Percentiles rank a stretch among this genome's conserved stretches.
These are phyloP conservation scores for Rehmannia glutinosa DNA, from an alignment of 257 asterid genomes.

Conservation along the genomic window DNA sequence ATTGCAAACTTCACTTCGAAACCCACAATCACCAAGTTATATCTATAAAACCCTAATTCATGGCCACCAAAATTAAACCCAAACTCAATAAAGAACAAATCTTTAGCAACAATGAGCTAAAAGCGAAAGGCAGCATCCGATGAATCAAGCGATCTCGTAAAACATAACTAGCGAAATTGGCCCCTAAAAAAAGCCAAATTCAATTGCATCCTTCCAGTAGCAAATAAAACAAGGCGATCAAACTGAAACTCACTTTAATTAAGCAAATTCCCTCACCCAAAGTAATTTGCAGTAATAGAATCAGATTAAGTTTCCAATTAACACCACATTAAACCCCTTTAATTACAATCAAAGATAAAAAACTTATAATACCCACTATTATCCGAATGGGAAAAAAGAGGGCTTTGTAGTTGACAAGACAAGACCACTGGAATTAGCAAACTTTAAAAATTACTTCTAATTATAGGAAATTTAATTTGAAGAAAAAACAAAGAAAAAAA, in stretches of 20 bases:
- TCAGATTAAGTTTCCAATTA: slow-evolving; percentile 19
- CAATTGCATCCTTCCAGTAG: slow-evolving; percentile 1
- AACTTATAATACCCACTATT: slow-evolving; percentile 1
- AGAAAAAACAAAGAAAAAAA: neutral
- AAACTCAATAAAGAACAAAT: slow-evolving; percentile 20
- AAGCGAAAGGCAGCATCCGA: slow-evolving; percentile 2
- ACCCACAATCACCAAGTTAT: neutral
- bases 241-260: slow-evolving; percentile 21
- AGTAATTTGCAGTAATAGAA: neutral
- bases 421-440: neutral
- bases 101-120: slow-evolving; percentile 15
- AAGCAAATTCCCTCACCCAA: slow-evolving; percentile 6
- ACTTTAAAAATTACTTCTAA: neutral
- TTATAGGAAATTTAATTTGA: neutral
- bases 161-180: neutral
- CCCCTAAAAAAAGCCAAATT: slow-evolving; percentile 9
- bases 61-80: slow-evolving; percentile 14
- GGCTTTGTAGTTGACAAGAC: slow-evolving; percentile 5
- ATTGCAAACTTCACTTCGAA: neutral
- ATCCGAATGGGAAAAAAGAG: neutral
- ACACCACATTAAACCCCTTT: slow-evolving; percentile 12
- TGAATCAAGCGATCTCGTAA: slow-evolving; percentile 10
- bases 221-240: slow-evolving; percentile 31
- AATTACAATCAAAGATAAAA: slow-evolving; percentile 36
- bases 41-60: slow-evolving; percentile 39